These are phyloP conservation scores for Botrytis byssoidea DNA, from an alignment of 2,329 filamentous ascomycete genomes.

Conservation along the genomic window DNA sequence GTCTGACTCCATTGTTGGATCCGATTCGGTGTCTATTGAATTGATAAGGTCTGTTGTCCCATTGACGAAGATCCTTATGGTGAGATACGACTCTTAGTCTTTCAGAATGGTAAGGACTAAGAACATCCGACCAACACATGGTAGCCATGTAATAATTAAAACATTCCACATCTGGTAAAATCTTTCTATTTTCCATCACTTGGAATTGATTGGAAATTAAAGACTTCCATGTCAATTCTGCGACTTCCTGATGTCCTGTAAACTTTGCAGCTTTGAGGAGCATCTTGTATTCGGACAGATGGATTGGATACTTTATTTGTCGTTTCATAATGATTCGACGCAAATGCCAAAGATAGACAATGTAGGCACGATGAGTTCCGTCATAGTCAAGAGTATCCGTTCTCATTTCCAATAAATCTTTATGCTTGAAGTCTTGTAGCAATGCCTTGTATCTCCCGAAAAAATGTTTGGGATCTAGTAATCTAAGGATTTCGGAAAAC, in stretches of 20 bases:
- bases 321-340: conserved; percentile 41
- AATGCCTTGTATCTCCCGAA: conserved; percentile 48
- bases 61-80: conserved; percentile 33
- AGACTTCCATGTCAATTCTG: conserved; percentile 47
- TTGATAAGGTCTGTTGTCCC: conserved; percentile 24
- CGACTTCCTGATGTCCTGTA: conserved; percentile 46
- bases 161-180: conserved; percentile 49
- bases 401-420: conserved; percentile 39
- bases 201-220: conserved; percentile 40
- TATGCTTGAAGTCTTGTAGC: conserved; percentile 50
- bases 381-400: conserved; percentile 16
- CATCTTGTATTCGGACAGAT: conserved; percentile 50
- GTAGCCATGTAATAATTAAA: conserved; percentile 56
- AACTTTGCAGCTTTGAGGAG: conserved; percentile 52
- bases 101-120: conserved; percentile 42
- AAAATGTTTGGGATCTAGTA: conserved; percentile 58
- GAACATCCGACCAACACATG: conserved; percentile 46
- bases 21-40: conserved; percentile 33
- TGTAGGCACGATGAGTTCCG: conserved; percentile 31
- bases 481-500: conserved; percentile 63
- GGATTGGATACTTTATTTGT: conserved; percentile 41
- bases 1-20: conserved; percentile 25
- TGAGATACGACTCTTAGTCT: conserved; percentile 37
- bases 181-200: background rate
- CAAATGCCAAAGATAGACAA: conserved; percentile 28